These are phyloP conservation scores for Amanita subjunquillea DNA, from an alignment of 768 basidiomycete genomes.

Conservation along the genomic window DNA sequence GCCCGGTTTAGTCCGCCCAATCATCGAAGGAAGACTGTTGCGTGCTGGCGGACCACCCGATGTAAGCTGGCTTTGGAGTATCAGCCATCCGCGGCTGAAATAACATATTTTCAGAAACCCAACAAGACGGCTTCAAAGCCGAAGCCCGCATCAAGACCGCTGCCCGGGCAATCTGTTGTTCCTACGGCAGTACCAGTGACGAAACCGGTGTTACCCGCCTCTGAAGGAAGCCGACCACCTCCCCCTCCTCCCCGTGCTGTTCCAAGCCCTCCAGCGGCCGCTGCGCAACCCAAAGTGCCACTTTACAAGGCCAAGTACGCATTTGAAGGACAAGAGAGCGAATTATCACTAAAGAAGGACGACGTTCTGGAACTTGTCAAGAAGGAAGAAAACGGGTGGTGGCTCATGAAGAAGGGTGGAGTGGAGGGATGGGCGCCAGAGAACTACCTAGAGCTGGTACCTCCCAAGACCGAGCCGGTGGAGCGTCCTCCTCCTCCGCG, in stretches of 20 bases:
- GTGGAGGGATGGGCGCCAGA: conserved; percentile 93
- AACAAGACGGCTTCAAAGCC: conserved; percentile 37
- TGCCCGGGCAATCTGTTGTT: conserved; percentile 48
- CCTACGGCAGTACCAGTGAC: conserved; percentile 21
- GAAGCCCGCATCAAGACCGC: conserved; percentile 52
- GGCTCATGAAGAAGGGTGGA: conserved; percentile 81
- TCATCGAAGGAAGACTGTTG: conserved; percentile 76
- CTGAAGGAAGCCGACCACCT: conserved; percentile 19
- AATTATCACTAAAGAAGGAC: conserved; percentile 84
- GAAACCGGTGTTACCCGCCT: conserved; percentile 21
- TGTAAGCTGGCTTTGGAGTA: conserved; percentile 16
- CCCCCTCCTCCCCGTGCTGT: conserved; percentile 17
- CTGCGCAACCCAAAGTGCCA: conserved; percentile 56
- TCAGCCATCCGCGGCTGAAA: not conserved
- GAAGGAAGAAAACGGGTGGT: conserved; percentile 97
- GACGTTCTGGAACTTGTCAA: conserved; percentile 87
- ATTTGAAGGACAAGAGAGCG: conserved; percentile 90
- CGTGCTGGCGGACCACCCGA: conserved; percentile 67
- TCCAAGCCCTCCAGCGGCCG: conserved; percentile 31
- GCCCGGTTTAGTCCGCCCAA: conserved; percentile 75
- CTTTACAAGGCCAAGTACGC: conserved; percentile 83
- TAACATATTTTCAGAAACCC: conserved; percentile 28
- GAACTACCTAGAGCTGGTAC: conserved; percentile 81
- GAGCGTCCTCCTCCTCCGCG: conserved; percentile 64
- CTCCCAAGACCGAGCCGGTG: conserved; percentile 51